Conservation (phyloP, 768 basidiomycete species). For the Mycena latifolia region DNA sequence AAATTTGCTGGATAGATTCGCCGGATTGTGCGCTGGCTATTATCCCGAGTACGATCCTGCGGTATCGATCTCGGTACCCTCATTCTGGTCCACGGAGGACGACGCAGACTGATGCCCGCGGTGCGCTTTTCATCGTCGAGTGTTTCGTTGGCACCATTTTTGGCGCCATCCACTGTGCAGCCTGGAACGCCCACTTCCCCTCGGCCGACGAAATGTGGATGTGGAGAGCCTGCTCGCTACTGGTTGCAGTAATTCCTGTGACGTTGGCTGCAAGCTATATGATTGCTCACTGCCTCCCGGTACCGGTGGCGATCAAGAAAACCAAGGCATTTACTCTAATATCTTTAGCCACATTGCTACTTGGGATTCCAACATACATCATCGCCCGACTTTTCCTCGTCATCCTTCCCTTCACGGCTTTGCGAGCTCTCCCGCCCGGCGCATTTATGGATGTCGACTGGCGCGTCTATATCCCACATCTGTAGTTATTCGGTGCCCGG, state of each 20-base stretch:
- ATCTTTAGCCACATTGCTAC: too few relatives aligned
- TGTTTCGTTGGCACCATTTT: slow-evolving; percentile 35
- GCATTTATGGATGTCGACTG: too few relatives aligned
- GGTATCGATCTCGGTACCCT: neutral
- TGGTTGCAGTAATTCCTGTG: slow-evolving; percentile 27
- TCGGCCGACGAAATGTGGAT: slow-evolving; percentile 29
- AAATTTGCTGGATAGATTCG: neutral
- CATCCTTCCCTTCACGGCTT: too few relatives aligned
- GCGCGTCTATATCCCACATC: too few relatives aligned
- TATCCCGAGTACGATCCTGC: neutral
- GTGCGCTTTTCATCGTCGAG: neutral
- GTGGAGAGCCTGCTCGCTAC: slow-evolving; percentile 37
- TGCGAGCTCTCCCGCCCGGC: too few relatives aligned
- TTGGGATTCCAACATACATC: neutral
- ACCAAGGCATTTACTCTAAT: too few relatives aligned
- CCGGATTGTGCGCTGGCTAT: neutral
- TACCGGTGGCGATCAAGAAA: too few relatives aligned
- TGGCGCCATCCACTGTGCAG: slow-evolving; percentile 43
- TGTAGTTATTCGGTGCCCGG: too few relatives aligned
- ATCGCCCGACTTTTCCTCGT: slow-evolving; percentile 10
- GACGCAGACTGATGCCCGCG: too few relatives aligned
- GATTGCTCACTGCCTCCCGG: too few relatives aligned
- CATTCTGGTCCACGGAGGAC: neutral
- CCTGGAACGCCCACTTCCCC: slow-evolving; percentile 41
- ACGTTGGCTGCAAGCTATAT: too few relatives aligned